Evolutionary conservation across 805 yeast species (phyloP), one percentile per base, ranked within the genome.

Genomic region (Saccharomyces kudriavzevii): DNA sequence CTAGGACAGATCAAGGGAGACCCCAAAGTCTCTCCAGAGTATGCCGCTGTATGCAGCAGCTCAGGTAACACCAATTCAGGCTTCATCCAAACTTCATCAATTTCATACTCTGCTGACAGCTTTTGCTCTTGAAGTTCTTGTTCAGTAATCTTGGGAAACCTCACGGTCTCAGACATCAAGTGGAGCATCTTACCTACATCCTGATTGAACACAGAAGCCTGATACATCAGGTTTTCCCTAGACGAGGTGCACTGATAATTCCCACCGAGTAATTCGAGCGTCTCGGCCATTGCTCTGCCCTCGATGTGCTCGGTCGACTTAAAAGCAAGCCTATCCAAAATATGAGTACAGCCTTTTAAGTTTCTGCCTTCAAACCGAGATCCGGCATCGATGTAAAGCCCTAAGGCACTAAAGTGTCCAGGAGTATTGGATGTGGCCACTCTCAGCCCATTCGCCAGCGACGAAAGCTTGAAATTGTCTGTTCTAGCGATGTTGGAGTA

Each of bases 181-280:
- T 79, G 78, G 58, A 87, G 81, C 96, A 94, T 89, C 58, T 77
- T 74, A 43, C 82, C 92, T 9, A 86, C 83, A 64, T 91, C 97
- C 47, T 78, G 77, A 67, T 91, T 91, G 77, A 94, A 92, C 0
- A 90, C 96, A 2, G 96, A 85, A 1, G 97, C 95, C 70, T 94
- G 98, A 70, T 94, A 94, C 73, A 92, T 81, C 74, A 92, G 78
- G 3, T 95, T 80, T 69, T 94, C 99, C 64, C 99, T 78, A 6
- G 95, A 87, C 0, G 96, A 86, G 0, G 96, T 85, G 65, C 96
- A 87, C 82, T 89, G 91, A 70, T 87, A 90, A 68, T 90, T 92
- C 13, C 98, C 99, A 49, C 99, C 99, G 54, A 94, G 70, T 40
- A 81, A 75, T 54, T 89, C 90, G 57, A 94, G 74, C 22, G 78